phyloP scores from a whole-genome alignment of 139 green algal species.

The Asterochloris erici region DNA sequence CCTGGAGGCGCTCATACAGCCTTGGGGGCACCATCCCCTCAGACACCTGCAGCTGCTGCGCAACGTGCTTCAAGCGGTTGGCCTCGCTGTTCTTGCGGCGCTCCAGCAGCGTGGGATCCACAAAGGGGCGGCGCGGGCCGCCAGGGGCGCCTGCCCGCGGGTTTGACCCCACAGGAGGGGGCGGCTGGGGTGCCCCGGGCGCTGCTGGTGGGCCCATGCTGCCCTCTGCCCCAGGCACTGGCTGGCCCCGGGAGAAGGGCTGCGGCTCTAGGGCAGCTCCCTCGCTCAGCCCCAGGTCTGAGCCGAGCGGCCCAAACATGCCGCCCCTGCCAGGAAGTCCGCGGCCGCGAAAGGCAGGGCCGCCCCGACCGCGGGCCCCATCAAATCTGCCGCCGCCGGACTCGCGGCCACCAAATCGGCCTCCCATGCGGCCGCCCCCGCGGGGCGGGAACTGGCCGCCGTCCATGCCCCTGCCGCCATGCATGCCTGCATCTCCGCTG shows the following conservation, averaged over 20 bases:
- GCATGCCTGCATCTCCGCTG: background rate
- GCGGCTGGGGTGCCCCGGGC: background rate
- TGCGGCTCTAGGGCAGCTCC: background rate
- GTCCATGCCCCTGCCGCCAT: background rate
- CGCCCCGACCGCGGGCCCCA: background rate
- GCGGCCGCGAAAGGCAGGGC: background rate
- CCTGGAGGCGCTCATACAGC: background rate
- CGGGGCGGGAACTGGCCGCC: background rate
- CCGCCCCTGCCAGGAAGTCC: background rate
- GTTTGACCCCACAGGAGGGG: background rate
- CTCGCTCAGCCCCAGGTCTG: background rate
- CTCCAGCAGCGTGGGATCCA: constrained; percentile 43
- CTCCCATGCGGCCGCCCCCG: background rate
- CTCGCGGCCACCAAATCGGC: constrained; percentile 6
- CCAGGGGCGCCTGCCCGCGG: background rate
- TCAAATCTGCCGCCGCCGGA: constrained; percentile 5
- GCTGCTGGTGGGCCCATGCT: background rate
- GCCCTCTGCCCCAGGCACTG: background rate
- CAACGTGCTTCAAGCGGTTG: background rate
- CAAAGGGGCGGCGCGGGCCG: background rate
- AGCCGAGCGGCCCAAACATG: background rate
- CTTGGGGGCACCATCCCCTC: constrained; percentile 2
- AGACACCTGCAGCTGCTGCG: constrained; percentile 3
- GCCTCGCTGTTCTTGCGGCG: constrained; percentile 22
- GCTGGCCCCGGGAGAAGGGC: constrained; percentile 6